phyloP scores from a whole-genome alignment of 73 alveolate species.

The Blepharisma japonicum region DNA sequence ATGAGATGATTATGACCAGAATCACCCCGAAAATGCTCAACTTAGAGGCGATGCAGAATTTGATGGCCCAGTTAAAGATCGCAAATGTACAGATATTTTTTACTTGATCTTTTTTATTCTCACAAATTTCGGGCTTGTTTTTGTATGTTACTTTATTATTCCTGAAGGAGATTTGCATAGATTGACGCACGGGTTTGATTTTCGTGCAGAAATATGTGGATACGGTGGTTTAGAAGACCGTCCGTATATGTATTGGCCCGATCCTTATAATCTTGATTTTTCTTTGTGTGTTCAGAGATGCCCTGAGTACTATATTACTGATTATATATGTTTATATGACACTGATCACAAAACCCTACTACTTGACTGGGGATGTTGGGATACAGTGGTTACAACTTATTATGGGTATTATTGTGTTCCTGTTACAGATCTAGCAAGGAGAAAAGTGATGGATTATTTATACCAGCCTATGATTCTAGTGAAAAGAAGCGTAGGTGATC shows the following conservation, averaged over 20 bases:
- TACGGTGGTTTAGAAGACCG: constrained; percentile 28
- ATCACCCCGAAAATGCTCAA: constrained; percentile 37
- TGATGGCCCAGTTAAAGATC: constrained; percentile 42
- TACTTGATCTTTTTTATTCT: constrained; percentile 35
- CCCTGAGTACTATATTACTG: constrained; percentile 31
- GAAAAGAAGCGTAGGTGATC: constrained; percentile 20
- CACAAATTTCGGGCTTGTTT: constrained; percentile 30
- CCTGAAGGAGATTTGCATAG: constrained; percentile 46
- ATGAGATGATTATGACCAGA: constrained; percentile 24
- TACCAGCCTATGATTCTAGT: constrained; percentile 8
- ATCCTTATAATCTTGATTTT: constrained; percentile 46
- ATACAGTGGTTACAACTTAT: neutral
- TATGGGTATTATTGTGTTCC: constrained; percentile 28
- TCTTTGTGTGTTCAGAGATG: constrained; percentile 48
- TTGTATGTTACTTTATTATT: constrained; percentile 28
- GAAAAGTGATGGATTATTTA: constrained; percentile 21
- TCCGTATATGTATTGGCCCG: constrained; percentile 49
- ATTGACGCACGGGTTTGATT: constrained; percentile 48
- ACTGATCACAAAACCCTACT: constrained; percentile 25
- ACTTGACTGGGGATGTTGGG: constrained; percentile 26
- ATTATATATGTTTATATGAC: constrained; percentile 22
- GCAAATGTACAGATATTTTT: constrained; percentile 44
- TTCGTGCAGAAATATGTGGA: constrained; percentile 57
- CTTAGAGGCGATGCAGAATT: constrained; percentile 43
- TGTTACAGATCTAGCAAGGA: constrained; percentile 1